phyloP scores from a whole-genome alignment of 257 asterid species.

The Cinchona pubescens region DNA sequence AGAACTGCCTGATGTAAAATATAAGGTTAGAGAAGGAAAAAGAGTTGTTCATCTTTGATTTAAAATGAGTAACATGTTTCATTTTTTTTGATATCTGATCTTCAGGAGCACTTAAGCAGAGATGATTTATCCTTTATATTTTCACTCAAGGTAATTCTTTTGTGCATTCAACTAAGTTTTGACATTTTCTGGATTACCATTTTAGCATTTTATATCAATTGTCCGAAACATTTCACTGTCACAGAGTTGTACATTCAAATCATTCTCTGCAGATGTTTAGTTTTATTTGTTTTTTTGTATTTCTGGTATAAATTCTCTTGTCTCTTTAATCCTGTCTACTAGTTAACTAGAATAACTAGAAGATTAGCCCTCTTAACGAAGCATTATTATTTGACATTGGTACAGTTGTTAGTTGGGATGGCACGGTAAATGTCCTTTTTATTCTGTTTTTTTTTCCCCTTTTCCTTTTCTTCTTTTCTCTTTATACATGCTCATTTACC shows the following conservation, averaged over 20 bases:
- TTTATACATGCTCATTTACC: neutral
- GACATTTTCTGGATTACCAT: neutral
- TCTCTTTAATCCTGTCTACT: neutral
- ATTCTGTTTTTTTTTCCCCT: neutral
- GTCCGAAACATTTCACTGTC: neutral
- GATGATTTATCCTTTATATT: conserved; percentile 81
- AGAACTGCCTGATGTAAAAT: neutral
- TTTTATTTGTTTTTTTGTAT: neutral
- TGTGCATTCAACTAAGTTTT: neutral
- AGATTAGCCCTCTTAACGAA: neutral
- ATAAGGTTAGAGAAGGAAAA: conserved; percentile 4
- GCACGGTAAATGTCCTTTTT: neutral
- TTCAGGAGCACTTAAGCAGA: conserved; percentile 83
- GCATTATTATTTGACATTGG: no score
- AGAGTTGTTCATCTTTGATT: neutral
- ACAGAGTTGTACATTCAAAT: neutral
- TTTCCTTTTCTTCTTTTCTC: neutral
- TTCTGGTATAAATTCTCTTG: neutral
- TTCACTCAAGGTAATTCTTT: conserved; percentile 69
- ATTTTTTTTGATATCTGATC: conserved; percentile 11
- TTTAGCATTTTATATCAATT: neutral
- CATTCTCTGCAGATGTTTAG: neutral
- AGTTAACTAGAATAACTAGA: neutral
- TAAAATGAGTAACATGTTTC: neutral
- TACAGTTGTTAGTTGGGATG: neutral